Evolutionary conservation across 2,329 filamentous ascomycete species (phyloP).

Genomic region (Xylariaceae sp.): DNA sequence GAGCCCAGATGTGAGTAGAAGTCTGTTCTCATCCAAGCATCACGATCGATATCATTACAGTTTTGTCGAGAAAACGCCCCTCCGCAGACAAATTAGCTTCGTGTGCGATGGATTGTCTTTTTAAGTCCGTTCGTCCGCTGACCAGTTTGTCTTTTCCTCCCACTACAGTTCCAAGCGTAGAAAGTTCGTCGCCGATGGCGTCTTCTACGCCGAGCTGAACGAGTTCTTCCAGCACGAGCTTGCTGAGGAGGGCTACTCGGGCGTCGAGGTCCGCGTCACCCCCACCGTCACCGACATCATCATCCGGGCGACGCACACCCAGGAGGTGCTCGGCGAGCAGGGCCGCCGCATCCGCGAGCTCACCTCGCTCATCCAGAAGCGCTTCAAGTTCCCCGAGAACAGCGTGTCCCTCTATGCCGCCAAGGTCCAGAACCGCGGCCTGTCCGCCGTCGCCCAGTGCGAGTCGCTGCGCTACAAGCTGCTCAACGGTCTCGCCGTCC

Average conservation of each 20-base stretch:
- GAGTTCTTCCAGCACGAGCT: conserved; percentile 99
- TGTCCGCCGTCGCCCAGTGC: conserved; percentile 99
- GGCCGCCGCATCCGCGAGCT: conserved; percentile 99
- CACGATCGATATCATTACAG: conserved; percentile 2
- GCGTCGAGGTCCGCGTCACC: conserved; percentile 99
- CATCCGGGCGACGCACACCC: conserved; percentile 99
- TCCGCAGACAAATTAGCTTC: too few species aligned
- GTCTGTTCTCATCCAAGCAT: conserved; percentile 2
- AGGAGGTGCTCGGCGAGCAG: conserved; percentile 99
- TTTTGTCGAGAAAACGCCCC: conserved; percentile 7
- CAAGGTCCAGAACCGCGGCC: conserved; percentile 99
- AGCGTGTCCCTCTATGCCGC: conserved; percentile 99
- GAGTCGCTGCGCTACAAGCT: conserved; percentile 99
- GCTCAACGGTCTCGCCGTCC: conserved; percentile 97
- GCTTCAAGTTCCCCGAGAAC: conserved; percentile 99
- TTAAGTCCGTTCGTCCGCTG: conserved; percentile 7
- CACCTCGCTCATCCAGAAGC: conserved; percentile 99
- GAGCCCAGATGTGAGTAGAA: conserved; percentile 55
- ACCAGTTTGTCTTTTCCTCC: conserved; percentile 20
- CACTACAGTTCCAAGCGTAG: conserved; percentile 73
- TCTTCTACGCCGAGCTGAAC: conserved; percentile 99
- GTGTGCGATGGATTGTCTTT: too few species aligned
- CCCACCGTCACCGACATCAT: conserved; percentile 99
- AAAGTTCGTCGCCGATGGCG: conserved; percentile 96
- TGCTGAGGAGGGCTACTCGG: conserved; percentile 99